Conservation (phyloP, 75 land plant species). For the Ceratopteris richardii region DNA sequence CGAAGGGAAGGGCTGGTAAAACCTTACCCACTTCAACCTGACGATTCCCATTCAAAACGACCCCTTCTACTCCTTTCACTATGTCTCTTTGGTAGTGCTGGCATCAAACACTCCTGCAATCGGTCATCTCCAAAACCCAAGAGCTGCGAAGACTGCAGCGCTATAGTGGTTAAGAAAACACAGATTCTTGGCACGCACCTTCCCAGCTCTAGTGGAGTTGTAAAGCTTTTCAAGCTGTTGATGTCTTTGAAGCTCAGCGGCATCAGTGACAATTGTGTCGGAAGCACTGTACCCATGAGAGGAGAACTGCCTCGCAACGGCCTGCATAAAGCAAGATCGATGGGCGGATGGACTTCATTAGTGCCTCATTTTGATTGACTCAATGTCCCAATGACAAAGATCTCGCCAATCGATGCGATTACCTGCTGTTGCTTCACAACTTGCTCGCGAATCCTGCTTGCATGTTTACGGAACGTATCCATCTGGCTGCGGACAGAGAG, state of each 20-base stretch:
- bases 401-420: too few species aligned
- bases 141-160: too few species aligned
- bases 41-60: constrained; percentile 43
- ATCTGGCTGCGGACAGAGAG: too few species aligned
- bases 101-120: neutral
- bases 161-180: neutral
- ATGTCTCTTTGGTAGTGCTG: constrained; percentile 87
- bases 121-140: neutral
- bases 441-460: constrained; percentile 59
- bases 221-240: constrained; percentile 81
- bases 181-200: constrained; percentile 18
- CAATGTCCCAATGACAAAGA: too few species aligned
- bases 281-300: constrained; percentile 58
- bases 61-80: constrained; percentile 58
- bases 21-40: constrained; percentile 57
- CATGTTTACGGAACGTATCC: constrained; percentile 69
- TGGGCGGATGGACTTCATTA: too few species aligned
- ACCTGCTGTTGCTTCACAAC: constrained; percentile 80
- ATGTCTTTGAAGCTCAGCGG: constrained; percentile 71
- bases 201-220: constrained; percentile 70
- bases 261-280: constrained; percentile 70
- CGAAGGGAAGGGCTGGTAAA: too few species aligned
- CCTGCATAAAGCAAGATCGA: constrained; percentile 40
- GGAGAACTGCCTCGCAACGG: constrained; percentile 60
- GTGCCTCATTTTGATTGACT: too few species aligned